phyloP scores from a whole-genome alignment of 441 rosid species.

The Theobroma grandiflorum region DNA sequence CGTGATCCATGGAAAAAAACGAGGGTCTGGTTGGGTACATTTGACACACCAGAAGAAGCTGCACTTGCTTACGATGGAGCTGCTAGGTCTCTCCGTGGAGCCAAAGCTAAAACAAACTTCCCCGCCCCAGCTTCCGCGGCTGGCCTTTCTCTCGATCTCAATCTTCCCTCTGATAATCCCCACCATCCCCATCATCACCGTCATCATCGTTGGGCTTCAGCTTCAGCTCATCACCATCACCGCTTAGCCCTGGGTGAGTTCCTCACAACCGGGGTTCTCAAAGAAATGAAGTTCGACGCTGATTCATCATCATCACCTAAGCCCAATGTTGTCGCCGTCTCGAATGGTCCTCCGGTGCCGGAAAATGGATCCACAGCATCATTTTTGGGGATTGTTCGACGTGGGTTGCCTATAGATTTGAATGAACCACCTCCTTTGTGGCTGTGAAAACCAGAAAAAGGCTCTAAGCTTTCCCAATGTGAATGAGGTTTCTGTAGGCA shows the following conservation, averaged over 20 bases:
- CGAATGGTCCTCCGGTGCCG: conserved; percentile 26
- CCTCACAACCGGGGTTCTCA: conserved; percentile 67
- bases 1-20: conserved; percentile 99
- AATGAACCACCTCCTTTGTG: conserved; percentile 96
- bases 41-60: conserved; percentile 98
- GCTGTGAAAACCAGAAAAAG: conserved; percentile 44
- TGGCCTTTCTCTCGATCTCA: conserved; percentile 53
- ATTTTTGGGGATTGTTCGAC: conserved; percentile 59
- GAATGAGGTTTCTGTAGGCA: conserved; percentile 13
- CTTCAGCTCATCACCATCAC: conserved; percentile 37
- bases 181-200: conserved; percentile 31
- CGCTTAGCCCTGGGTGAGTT: conserved; percentile 57
- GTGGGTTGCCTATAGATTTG: conserved; percentile 88
- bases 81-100: conserved; percentile 93
- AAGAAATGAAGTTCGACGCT: conserved; percentile 45
- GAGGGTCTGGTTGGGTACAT: conserved; percentile 95
- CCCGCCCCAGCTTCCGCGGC: conserved; percentile 53
- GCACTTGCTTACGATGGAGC: conserved; percentile 97
- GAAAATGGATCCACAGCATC: conserved; percentile 43
- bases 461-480: background rate
- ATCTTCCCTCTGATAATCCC: conserved; percentile 52
- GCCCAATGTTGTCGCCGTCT: background rate
- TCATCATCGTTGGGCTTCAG: conserved; percentile 48
- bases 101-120: conserved; percentile 92
- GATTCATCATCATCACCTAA: conserved; percentile 28